Percentiles rank a stretch among this genome's conserved stretches.
phyloP scores from a whole-genome alignment of 1,139 yeast genomes.

The Petasospora rhodanensis region DNA sequence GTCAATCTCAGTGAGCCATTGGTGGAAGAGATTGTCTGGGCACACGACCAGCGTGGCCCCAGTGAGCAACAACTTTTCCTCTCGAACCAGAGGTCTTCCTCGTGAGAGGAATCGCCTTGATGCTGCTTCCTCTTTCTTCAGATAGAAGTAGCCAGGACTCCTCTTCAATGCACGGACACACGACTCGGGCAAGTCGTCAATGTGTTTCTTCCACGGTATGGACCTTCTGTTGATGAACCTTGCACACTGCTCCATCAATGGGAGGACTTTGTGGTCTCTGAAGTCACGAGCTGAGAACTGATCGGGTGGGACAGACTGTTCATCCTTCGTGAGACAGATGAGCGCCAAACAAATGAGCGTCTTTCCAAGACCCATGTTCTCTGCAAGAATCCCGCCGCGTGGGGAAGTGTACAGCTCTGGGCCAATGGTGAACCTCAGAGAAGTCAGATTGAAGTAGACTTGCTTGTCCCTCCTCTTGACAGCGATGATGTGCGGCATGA shows the following conservation, averaged over 20 bases:
- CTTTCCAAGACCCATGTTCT: slow-evolving; percentile 76
- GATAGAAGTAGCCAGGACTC: slow-evolving; percentile 43
- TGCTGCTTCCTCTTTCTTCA: slow-evolving; percentile 22
- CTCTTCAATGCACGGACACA: slow-evolving; percentile 34
- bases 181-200: slow-evolving; percentile 39
- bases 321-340: slow-evolving; percentile 50
- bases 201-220: slow-evolving; percentile 53
- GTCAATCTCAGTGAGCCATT: slow-evolving; percentile 56
- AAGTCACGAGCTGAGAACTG: slow-evolving; percentile 6
- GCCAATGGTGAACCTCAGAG: slow-evolving; percentile 1
- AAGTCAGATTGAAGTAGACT: slow-evolving; percentile 18
- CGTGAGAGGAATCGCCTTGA: slow-evolving; percentile 19
- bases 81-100: slow-evolving; percentile 30
- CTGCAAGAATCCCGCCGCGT: slow-evolving; percentile 67
- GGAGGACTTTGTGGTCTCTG: slow-evolving; percentile 17
- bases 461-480: slow-evolving; percentile 20
- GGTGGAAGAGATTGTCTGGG: slow-evolving; percentile 64
- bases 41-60: slow-evolving; percentile 55
- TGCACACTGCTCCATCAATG: slow-evolving; percentile 41
- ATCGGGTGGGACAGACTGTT: slow-evolving; percentile 44
- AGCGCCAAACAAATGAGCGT: slow-evolving; percentile 63
- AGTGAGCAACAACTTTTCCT: slow-evolving; percentile 37
- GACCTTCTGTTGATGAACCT: slow-evolving; percentile 41
- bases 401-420: slow-evolving; percentile 46
- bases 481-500: slow-evolving; percentile 42